Evolutionary conservation across 768 basidiomycete genomes (phyloP), one percentile per base, ranked within the genome.

Genomic region (Boletus insuetus): DNA sequence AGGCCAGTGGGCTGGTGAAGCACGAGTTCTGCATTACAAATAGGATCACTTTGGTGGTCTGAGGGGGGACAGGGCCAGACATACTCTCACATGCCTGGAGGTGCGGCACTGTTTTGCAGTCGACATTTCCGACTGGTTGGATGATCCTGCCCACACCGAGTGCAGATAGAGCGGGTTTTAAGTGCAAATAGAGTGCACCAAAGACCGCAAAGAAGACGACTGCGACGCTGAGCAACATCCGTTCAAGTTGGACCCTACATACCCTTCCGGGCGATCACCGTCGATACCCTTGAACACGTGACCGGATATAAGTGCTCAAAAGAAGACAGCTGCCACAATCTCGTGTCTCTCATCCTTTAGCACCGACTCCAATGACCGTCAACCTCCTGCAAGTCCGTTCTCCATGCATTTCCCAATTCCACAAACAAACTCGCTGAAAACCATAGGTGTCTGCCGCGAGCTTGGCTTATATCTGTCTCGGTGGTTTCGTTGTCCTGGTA

Each of bases 51-150:
- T 40, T 17, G 38, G 3, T 20, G 19, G 40, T 11, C 9, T 10
- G 20, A n/a, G 22, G 40, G n/a, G 17, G 29, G 8, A 19, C 24
- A 22, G 31, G 20, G 20, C 5, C 20, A 6, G 45, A 44, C 79
- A 24, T 61, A 86, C 87, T 87, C 72, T 89, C 86, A 59, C 87
- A 89, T 22, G 85, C 87, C 55, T 82, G 70, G 19, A 87, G 68
- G n/a, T 79, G 76, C 7, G 79, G 75, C 17, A 86, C 71, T 1
- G 64, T 69, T 22, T 62, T 75, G 68, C 87, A 88, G 34, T 77
- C 55, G 1, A 64, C 60, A 61, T 82, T 82, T 17, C 81, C 81
- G 4, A 82, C 55, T 0, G 78, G 49, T 45, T 76, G 62, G 12
- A 84, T 60, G 35, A 65, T 63, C 29, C 83, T 78, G 31, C 77